These are phyloP conservation scores for Chenopodium suecicum DNA, from an alignment of 148 eudicot genomes.

Conservation along the genomic window DNA sequence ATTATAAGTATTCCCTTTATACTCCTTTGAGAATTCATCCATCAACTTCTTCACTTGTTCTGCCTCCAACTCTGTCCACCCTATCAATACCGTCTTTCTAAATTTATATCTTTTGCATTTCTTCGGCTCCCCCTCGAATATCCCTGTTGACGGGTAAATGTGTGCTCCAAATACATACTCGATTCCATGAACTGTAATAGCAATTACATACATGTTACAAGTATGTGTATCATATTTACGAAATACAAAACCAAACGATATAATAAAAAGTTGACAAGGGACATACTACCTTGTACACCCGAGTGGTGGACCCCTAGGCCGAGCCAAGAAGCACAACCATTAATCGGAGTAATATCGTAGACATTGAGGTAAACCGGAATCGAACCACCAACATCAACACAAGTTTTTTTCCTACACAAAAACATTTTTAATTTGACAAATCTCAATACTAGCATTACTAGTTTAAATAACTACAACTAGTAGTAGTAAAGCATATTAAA, in stretches of 20 bases:
- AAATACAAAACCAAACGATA: too few relatives aligned
- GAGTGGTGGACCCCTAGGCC: slow-evolving; percentile 75
- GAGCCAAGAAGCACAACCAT: slow-evolving; percentile 66
- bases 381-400: too few relatives aligned
- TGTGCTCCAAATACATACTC: slow-evolving; percentile 76
- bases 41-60: slow-evolving; percentile 45
- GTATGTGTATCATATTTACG: background rate
- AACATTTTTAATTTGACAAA: too few relatives aligned
- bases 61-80: slow-evolving; percentile 46
- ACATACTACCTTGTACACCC: slow-evolving; percentile 55
- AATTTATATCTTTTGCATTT: slow-evolving; percentile 54
- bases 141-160: slow-evolving; percentile 50
- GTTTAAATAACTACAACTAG: too few relatives aligned
- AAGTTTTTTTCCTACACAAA: too few relatives aligned
- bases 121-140: slow-evolving; percentile 57
- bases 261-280: too few relatives aligned
- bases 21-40: slow-evolving; percentile 48
- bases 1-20: slow-evolving; percentile 60
- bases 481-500: too few relatives aligned
- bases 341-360: slow-evolving; percentile 56
- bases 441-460: too few relatives aligned
- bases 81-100: slow-evolving; percentile 51
- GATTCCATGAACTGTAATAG: slow-evolving; percentile 47
- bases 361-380: slow-evolving; percentile 16
- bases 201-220: too few relatives aligned